Evolutionary conservation across 1,284 basidiomycete species (phyloP).

Genomic region (Fomitiporia mediterranea): DNA sequence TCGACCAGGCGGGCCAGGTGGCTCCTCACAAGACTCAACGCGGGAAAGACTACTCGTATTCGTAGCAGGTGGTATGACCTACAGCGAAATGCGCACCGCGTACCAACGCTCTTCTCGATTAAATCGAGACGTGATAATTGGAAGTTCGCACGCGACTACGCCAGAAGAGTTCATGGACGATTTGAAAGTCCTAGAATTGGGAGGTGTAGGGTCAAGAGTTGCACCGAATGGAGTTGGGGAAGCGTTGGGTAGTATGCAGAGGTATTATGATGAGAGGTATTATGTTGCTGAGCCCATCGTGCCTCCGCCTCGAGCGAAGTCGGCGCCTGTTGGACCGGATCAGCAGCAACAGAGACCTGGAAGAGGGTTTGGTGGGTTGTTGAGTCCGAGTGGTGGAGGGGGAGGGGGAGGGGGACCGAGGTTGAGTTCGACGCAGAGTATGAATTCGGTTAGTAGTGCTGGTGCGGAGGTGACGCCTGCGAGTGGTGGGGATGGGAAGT

Average conservation of each 20-base stretch:
- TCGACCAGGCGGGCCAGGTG: conserved; percentile 41
- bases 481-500: background rate
- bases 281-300: conserved; percentile 42
- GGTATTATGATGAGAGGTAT: conserved; percentile 75
- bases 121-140: conserved; percentile 89
- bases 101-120: conserved; percentile 75
- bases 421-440: conserved; percentile 6
- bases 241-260: conserved; percentile 55
- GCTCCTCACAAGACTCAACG: conserved; percentile 36
- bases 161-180: conserved; percentile 85
- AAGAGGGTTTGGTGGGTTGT: background rate
- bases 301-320: conserved; percentile 35
- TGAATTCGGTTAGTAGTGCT: conserved; percentile 6
- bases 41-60: conserved; percentile 88
- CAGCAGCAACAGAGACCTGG: background rate
- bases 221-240: conserved; percentile 72
- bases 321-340: conserved; percentile 24
- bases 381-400: background rate
- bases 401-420: background rate
- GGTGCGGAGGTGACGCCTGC: background rate
- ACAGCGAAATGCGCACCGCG: conserved; percentile 88
- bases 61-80: conserved; percentile 94
- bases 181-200: conserved; percentile 78
- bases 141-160: conserved; percentile 88
- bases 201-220: conserved; percentile 66